Evolutionary conservation across 345 rosid species (phyloP), one percentile per base, ranked within the genome.

Genomic region (Punica granatum): DNA sequence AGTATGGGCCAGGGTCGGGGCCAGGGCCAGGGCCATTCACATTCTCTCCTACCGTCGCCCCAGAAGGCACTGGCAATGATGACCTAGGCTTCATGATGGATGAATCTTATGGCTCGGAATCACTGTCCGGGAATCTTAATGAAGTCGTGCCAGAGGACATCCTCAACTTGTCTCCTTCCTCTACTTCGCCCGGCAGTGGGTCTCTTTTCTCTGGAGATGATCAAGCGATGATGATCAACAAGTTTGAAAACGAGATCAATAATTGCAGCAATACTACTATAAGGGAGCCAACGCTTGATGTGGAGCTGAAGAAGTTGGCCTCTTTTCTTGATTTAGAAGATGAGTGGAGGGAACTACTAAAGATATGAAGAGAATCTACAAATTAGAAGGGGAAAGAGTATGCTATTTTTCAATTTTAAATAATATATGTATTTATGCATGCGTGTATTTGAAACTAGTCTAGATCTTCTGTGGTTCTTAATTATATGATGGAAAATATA

Each of bases 301-400:
- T n/a, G 67, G 75, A 60, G 62, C 33, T 72, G 41, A 59, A 67
- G 56, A 49, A 35, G 60, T 23, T 61, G 60, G 36, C 75, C 44
- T 61, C 41, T 15, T 61, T 72, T 35, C 49, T 72, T 23, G 75
- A 72, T 72, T 48, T 72, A 30, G 75, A 67, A 36, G 70, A 62
- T 49, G 34, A 61, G 37, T 48, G 59, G 59, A n/a, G 59, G 59
- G 59, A 51, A 25, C 59, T 23, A 9, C 23, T 6, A 51, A 23
- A 25, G 23, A 15, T 18, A 21, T 18, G 2, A 46, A 46, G 18
- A 21, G 19, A 46, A 46, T 15, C 23, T 15, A 18, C 16, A 2
- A 18, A 46, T 18, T 46, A 46, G 53, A 21, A 46, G 30, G 30
- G 28, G 59, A 3, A 23, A 44, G n/a, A 8, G 6, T 23, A 51